phyloP scores from a whole-genome alignment of 2,329 filamentous ascomycete species.

The Talaromyces sp. region DNA sequence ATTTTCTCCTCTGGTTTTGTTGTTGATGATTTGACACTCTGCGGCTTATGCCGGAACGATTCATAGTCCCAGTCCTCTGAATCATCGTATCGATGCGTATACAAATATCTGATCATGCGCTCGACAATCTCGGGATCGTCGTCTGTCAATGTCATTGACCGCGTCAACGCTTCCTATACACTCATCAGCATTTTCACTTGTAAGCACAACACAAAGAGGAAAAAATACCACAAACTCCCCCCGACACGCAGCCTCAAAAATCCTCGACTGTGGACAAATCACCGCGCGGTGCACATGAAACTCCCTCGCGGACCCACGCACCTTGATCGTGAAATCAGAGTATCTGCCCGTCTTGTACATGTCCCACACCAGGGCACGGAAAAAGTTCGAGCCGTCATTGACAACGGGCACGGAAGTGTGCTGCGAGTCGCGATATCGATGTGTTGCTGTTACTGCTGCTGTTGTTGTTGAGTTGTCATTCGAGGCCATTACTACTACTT shows the following conservation, averaged over 20 bases:
- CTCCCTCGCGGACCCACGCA: conserved; percentile 6
- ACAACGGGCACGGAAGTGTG: neutral
- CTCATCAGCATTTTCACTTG: neutral
- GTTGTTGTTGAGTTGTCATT: neutral
- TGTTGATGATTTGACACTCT: neutral
- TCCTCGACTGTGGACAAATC: conserved; percentile 13
- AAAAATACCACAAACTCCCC: conserved; percentile 11
- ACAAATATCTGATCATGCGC: conserved; percentile 12
- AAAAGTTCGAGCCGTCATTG: conserved; percentile 7
- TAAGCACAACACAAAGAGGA: neutral
- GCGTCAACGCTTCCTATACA: conserved; percentile 9
- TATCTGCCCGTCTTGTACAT: conserved; percentile 10
- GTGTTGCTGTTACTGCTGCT: neutral
- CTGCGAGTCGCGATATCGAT: neutral
- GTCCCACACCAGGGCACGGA: conserved; percentile 6
- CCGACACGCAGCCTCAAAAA: conserved; percentile 14
- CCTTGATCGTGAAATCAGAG: conserved; percentile 12
- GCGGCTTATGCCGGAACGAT: conserved; percentile 1
- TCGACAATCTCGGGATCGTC: conserved; percentile 14
- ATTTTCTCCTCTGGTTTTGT: neutral
- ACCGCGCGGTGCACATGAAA: conserved; percentile 13
- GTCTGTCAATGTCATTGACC: conserved; percentile 9
- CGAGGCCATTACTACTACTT: neutral
- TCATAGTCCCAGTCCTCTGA: conserved; percentile 8
- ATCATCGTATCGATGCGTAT: conserved; percentile 12